Evolutionary conservation across 2,329 filamentous ascomycete species (phyloP).

Genomic region (Stagonosporopsis cucurbitacearum): DNA sequence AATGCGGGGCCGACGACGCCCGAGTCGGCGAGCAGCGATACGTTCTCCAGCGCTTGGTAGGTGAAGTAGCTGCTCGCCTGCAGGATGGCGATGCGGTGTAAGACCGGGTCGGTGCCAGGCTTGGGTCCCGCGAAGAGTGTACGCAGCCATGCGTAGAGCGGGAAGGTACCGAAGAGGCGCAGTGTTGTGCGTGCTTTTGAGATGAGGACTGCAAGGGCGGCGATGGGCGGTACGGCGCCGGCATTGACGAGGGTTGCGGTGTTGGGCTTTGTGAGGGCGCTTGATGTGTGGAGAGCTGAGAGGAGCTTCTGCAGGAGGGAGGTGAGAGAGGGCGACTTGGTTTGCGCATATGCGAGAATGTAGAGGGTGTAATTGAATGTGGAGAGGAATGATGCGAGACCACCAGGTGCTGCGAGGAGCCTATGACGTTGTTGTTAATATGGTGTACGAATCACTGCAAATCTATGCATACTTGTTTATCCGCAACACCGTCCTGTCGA

Average conservation of each 20-base stretch:
- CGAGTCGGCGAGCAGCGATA: constrained; percentile 52
- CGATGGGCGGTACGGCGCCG: constrained; percentile 41
- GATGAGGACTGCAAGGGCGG: constrained; percentile 49
- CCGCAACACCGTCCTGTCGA: constrained; percentile 51
- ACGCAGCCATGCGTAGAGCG: constrained; percentile 55
- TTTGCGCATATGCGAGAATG: constrained; percentile 53
- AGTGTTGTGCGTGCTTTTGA: constrained; percentile 53
- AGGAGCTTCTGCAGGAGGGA: constrained; percentile 39
- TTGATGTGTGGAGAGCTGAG: constrained; percentile 42
- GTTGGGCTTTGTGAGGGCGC: constrained; percentile 31
- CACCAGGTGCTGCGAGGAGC: constrained; percentile 53
- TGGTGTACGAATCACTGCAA: constrained; percentile 7
- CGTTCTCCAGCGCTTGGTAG: constrained; percentile 55
- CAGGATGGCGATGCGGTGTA: constrained; percentile 51
- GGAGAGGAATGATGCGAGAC: constrained; percentile 54
- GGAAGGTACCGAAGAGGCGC: constrained; percentile 52
- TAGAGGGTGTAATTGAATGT: constrained; percentile 57
- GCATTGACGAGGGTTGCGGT: constrained; percentile 34
- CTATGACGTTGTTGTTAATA: constrained; percentile 30
- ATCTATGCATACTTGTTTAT: constrained; percentile 51
- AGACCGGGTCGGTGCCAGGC: constrained; percentile 49
- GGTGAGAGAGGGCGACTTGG: constrained; percentile 46
- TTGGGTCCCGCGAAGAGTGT: constrained; percentile 51
- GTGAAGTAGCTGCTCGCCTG: constrained; percentile 53
- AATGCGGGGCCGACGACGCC: constrained; percentile 47